phyloP scores from a whole-genome alignment of 805 yeast genomes.

The Lipomyces lipofer region DNA sequence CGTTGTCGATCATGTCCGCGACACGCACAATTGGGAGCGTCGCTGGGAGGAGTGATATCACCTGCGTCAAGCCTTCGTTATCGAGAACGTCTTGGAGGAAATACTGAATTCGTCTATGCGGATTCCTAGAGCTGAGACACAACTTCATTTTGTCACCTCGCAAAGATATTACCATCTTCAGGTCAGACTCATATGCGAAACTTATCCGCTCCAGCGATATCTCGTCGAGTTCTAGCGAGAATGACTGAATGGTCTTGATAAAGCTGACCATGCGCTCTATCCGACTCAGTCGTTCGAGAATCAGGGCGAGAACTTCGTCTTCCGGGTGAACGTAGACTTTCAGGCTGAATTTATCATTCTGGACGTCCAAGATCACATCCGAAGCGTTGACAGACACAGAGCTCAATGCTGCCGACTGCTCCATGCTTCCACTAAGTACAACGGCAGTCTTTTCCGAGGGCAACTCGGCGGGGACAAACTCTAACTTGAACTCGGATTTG shows the following conservation, averaged over 20 bases:
- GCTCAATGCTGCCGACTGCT: constrained; percentile 12
- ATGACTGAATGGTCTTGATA: constrained; percentile 35
- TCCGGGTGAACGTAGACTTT: constrained; percentile 23
- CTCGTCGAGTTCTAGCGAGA: constrained; percentile 33
- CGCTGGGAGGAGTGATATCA: constrained; percentile 35
- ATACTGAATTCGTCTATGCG: constrained; percentile 36
- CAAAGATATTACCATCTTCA: constrained; percentile 21
- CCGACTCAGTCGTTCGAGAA: constrained; percentile 34
- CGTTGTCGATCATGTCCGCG: constrained; percentile 24
- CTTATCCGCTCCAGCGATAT: constrained; percentile 37
- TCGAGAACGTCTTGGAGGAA: constrained; percentile 36
- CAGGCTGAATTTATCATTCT: constrained; percentile 24
- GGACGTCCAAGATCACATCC: constrained; percentile 25
- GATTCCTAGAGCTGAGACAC: constrained; percentile 31
- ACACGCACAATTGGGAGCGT: constrained; percentile 36
- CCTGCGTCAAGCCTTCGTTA: constrained; percentile 34
- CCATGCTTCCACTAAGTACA: constrained; percentile 13
- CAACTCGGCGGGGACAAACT: constrained; percentile 10
- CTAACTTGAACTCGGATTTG: constrained; percentile 24
- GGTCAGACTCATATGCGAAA: constrained; percentile 36
- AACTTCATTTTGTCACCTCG: constrained; percentile 21
- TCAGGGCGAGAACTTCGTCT: constrained; percentile 31
- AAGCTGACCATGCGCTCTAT: constrained; percentile 39
- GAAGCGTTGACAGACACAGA: constrained; percentile 19
- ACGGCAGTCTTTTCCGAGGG: constrained; percentile 13